Evolutionary conservation across 176 grass and related monocot genomes (phyloP).

Genomic region (Avena insularis): DNA sequence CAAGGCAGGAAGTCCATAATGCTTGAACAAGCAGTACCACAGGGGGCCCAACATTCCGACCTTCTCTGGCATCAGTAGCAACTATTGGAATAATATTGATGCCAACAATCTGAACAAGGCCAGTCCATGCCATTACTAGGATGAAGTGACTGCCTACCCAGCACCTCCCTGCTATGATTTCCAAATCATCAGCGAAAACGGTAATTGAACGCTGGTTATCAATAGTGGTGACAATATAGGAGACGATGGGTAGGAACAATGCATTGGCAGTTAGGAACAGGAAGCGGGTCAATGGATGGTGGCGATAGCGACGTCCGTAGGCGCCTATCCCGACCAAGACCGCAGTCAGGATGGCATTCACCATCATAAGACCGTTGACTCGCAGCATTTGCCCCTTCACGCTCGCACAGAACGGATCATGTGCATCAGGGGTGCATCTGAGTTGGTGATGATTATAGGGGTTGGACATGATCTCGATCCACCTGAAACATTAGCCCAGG

Average conservation of each 20-base stretch:
- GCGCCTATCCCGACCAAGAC: background rate
- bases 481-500: no score
- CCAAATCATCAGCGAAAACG: no score
- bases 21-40: background rate
- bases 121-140: background rate
- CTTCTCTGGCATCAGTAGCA: background rate
- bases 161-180: background rate
- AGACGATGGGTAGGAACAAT: conserved; percentile 30
- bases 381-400: background rate
- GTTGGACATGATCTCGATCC: no score
- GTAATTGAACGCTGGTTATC: background rate
- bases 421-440: background rate
- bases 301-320: background rate
- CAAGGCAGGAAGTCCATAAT: conserved; percentile 9
- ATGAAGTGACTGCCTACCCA: no score
- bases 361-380: background rate
- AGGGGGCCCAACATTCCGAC: background rate
- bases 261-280: background rate
- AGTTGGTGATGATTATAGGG: no score
- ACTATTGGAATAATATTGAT: background rate
- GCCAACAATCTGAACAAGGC: background rate
- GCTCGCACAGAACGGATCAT: background rate
- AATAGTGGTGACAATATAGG: background rate
- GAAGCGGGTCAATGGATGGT: background rate
- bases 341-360: background rate